Percentiles rank a stretch among this genome's conserved stretches.
These are phyloP conservation scores for Porcisia deanei DNA, from an alignment of 208 protist genomes.

Conservation along the genomic window DNA sequence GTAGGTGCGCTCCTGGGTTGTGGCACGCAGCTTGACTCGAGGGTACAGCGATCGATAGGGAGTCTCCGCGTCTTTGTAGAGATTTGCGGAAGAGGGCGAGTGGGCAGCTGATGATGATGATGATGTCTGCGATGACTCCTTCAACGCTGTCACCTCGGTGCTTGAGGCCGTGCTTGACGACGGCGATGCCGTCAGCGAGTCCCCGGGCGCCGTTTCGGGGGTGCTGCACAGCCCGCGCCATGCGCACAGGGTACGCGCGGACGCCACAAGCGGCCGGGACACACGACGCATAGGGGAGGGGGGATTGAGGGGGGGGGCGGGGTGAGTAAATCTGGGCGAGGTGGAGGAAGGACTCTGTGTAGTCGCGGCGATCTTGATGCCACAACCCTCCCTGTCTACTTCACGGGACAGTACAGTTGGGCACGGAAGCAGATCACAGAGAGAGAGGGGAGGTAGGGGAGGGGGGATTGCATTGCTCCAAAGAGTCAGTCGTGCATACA, in stretches of 20 bases:
- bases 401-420: not conserved
- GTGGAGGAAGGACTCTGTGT: not conserved
- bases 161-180: not conserved
- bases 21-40: slow-evolving; percentile 34
- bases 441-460: not conserved
- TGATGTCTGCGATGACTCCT: not conserved
- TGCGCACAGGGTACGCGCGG: not conserved
- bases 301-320: no score
- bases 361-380: not conserved
- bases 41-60: slow-evolving; percentile 33
- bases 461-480: not conserved
- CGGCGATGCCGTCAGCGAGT: not conserved
- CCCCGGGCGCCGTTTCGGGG: not conserved
- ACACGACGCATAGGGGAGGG: slow-evolving; percentile 14
- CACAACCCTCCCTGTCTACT: not conserved
- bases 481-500: not conserved
- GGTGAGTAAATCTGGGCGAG: not conserved
- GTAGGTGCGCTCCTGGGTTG: slow-evolving; percentile 40
- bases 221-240: slow-evolving; percentile 12
- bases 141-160: not conserved
- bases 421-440: not conserved
- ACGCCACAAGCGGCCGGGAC: slow-evolving; percentile 2
- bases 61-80: not conserved
- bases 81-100: not conserved
- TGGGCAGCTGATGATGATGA: not conserved